Base-by-base conservation (phyloP, 345 rosid genomes). In the Firmiana major region DNA sequence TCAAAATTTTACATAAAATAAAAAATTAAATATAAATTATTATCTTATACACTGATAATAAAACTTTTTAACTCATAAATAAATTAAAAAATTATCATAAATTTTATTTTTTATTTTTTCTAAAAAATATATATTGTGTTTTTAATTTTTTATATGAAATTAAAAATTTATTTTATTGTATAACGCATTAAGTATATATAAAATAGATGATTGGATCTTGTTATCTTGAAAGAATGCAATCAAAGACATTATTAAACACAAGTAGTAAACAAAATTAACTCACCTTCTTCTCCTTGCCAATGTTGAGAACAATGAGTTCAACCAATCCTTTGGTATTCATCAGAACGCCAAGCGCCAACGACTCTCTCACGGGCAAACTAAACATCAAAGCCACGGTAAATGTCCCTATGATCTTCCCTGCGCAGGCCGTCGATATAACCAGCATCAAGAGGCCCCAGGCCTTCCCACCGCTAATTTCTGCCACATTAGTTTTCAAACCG, bases 241-340 rank as follows among this genome's bases (percentile, higher is more conserved):
- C 40, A 36, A 36, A 36, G 40, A 5, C 40, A 36, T n/a, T 19
- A 19, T 21, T 57, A 22, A 51, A 4, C 21, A 15, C 19, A 3
- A 49, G n/a, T n/a, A 31, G 34, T 31, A 31, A 31, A 31, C 3
- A 31, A 31, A 31, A n/a, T n/a, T n/a, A 48, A 46, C 85, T 70
- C 4, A 94, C 98, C 91, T 92, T 83, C 78, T 88, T 89, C 79
- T 92, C 97, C 80, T 80, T 88, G 87, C 98, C 98, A 45, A 94
- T 92, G 75, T 92, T 92, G 81, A 94, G 98, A 22, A 93, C 95
- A 66, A 93, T 92, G 82, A 93, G 94, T 76, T 93, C 98, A 51
- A 93, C 97, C 75, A 94, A 83, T 31, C 98, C 97, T 81, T 94
- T 94, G 2, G 97, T 92, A 36, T 94, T 94, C 95, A 90, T 94